Percentiles rank a stretch among this genome's conserved stretches.
Evolutionary conservation across 2,329 filamentous ascomycete genomes (phyloP).

Genomic region (Aureobasidium subglaciale): DNA sequence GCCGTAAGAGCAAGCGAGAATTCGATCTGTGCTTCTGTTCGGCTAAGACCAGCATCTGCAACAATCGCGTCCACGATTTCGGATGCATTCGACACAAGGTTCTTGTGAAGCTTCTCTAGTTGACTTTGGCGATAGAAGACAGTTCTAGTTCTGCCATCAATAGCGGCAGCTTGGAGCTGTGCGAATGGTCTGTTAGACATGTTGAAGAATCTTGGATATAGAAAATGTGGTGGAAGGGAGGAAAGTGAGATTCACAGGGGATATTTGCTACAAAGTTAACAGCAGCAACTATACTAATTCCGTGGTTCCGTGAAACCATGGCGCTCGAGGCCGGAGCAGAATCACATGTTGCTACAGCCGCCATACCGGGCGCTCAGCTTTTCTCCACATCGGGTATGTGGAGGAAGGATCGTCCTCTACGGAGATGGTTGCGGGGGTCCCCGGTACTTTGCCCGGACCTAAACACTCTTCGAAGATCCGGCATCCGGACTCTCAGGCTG

Average conservation of each 20-base stretch:
- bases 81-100: slow-evolving; percentile 30
- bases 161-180: slow-evolving; percentile 35
- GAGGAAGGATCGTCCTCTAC: not conserved
- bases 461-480: not conserved
- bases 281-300: slow-evolving; percentile 3
- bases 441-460: not conserved
- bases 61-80: slow-evolving; percentile 36
- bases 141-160: slow-evolving; percentile 40
- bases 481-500: not conserved
- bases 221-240: not conserved
- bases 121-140: slow-evolving; percentile 41
- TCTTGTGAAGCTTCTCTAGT: slow-evolving; percentile 37
- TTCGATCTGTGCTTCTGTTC: slow-evolving; percentile 36
- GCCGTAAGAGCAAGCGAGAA: slow-evolving; percentile 34
- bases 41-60: slow-evolving; percentile 31
- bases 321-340: not conserved
- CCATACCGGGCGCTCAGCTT: not conserved
- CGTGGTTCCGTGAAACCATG: not conserved
- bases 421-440: not conserved
- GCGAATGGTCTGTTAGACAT: slow-evolving; percentile 24
- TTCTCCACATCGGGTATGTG: not conserved
- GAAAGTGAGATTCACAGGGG: not conserved
- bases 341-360: not conserved
- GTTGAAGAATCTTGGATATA: not conserved
- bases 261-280: not conserved